Evolutionary conservation across 1,284 basidiomycete species (phyloP).

Genomic region (Cutaneotrichosporon curvatum): DNA sequence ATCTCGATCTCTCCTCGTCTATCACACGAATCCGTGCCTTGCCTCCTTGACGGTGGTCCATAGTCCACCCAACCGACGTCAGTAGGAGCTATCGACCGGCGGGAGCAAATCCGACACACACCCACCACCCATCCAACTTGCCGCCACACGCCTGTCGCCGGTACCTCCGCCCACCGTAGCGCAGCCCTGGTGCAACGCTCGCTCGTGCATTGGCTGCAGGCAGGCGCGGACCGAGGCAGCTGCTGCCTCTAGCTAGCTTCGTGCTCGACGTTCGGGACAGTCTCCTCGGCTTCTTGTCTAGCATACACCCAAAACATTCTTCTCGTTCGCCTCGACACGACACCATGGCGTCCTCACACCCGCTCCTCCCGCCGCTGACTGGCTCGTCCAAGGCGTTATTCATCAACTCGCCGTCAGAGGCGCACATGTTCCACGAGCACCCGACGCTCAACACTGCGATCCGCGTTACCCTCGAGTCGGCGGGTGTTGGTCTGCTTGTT

Average conservation of each 20-base stretch:
- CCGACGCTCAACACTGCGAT: constrained; percentile 48
- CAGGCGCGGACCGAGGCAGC: too few relatives aligned
- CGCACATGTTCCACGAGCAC: constrained; percentile 35
- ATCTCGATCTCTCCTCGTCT: too few relatives aligned
- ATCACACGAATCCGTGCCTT: too few relatives aligned
- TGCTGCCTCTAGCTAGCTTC: constrained; percentile 3
- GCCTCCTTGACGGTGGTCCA: background rate
- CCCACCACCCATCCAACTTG: too few relatives aligned
- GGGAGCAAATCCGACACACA: too few relatives aligned
- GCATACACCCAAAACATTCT: too few relatives aligned
- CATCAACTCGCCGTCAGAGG: constrained; percentile 33
- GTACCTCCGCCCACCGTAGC: constrained; percentile 6
- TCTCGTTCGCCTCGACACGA: constrained; percentile 1
- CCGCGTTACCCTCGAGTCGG: constrained; percentile 60
- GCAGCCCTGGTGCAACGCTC: background rate
- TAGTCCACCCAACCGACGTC: constrained; percentile 6
- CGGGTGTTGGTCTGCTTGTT: constrained; percentile 66
- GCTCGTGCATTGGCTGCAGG: constrained; percentile 13
- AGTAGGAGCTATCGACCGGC: too few relatives aligned
- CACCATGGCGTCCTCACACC: constrained; percentile 26
- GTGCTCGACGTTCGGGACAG: constrained; percentile 6
- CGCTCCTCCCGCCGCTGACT: constrained; percentile 33
- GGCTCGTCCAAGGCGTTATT: constrained; percentile 26
- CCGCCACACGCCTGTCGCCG: constrained; percentile 9
- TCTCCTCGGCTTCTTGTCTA: constrained; percentile 4